phyloP scores from a whole-genome alignment of 192 early-diverging fungal genomes.

The Phlyctochytrium arcticum region DNA sequence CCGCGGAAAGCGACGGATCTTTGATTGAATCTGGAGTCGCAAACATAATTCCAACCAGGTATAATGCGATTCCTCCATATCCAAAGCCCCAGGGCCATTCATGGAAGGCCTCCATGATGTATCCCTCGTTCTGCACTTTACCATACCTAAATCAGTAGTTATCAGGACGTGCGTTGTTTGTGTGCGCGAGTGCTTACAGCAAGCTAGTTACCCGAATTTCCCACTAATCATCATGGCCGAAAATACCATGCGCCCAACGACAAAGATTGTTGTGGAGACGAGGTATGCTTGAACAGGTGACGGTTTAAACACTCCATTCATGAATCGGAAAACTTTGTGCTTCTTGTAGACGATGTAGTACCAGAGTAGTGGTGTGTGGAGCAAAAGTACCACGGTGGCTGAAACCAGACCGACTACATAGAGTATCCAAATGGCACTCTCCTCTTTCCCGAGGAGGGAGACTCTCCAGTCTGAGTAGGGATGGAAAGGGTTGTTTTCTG shows the following conservation, averaged over 20 bases:
- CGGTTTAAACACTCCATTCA: neutral
- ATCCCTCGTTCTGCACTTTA: slow-evolving; percentile 1
- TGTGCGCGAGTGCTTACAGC: neutral
- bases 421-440: neutral
- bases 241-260: neutral
- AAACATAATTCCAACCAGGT: slow-evolving; percentile 9
- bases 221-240: neutral
- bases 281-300: neutral
- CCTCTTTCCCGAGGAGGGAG: neutral
- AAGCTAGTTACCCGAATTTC: neutral
- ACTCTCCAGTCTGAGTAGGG: slow-evolving; percentile 7
- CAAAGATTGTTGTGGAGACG: neutral
- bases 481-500: slow-evolving; percentile 12
- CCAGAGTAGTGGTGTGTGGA: neutral
- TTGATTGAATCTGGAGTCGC: neutral
- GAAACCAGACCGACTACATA: neutral
- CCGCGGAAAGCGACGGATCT: neutral
- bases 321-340: neutral
- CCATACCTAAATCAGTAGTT: slow-evolving; percentile 1
- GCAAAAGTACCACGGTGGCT: neutral
- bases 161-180: neutral
- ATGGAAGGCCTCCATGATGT: slow-evolving; percentile 14
- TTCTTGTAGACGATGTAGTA: neutral
- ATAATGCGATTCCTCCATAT: neutral
- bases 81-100: slow-evolving; percentile 15